Percentiles rank a stretch among this genome's conserved stretches.
Conservation (phyloP, 495 filamentous ascomycete species). For the Tuber borchii region DNA sequence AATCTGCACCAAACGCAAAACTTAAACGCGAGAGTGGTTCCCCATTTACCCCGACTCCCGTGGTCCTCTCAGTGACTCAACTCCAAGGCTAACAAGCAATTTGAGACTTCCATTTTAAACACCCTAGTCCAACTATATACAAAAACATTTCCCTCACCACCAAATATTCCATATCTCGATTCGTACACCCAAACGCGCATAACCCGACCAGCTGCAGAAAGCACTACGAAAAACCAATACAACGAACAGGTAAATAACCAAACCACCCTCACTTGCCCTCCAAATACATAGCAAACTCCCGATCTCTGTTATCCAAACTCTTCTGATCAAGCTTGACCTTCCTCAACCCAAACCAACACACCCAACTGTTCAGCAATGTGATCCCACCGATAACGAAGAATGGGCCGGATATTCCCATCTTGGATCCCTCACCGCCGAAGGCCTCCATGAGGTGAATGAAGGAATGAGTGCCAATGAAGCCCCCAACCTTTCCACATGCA, state of each 20-base stretch:
- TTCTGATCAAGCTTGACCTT: conserved; percentile 58
- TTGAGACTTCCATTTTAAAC: too few relatives aligned
- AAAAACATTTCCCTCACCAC: too few relatives aligned
- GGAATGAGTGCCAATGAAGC: conserved; percentile 80
- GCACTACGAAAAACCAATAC: not conserved
- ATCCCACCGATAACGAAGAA: conserved; percentile 66
- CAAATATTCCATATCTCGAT: too few relatives aligned
- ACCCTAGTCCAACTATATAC: too few relatives aligned
- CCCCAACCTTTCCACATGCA: conserved; percentile 77
- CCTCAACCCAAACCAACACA: conserved; percentile 57
- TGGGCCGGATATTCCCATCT: conserved; percentile 64
- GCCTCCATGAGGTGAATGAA: conserved; percentile 63
- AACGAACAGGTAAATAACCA: not conserved
- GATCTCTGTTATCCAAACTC: conserved; percentile 64
- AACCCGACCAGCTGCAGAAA: not conserved
- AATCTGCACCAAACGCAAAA: too few relatives aligned
- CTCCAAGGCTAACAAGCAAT: too few relatives aligned
- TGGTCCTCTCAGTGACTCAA: too few relatives aligned
- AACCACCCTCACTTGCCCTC: conserved; percentile 42
- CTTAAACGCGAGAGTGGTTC: too few relatives aligned
- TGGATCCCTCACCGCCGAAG: conserved; percentile 53
- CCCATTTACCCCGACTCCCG: too few relatives aligned
- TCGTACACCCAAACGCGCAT: too few relatives aligned
- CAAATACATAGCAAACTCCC: conserved; percentile 63
- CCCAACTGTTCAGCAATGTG: conserved; percentile 56